Conservation (phyloP, 2,329 filamentous ascomycete genomes). For the Hymenotorrendiella dingleyae region DNA sequence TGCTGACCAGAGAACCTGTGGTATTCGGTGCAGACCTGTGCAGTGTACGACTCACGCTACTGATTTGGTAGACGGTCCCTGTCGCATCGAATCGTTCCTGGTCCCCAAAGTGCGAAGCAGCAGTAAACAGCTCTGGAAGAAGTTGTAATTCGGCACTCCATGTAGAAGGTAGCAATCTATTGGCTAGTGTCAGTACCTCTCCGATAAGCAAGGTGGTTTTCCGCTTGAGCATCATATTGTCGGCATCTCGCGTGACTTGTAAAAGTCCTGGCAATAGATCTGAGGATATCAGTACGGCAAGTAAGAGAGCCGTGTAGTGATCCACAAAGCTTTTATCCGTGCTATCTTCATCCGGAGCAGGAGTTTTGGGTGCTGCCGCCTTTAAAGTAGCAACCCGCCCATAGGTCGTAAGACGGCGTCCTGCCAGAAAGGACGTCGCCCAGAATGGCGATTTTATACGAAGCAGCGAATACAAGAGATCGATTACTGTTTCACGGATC, state of each 20-base stretch:
- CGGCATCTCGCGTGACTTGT: slow-evolving; percentile 60
- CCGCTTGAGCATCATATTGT: slow-evolving; percentile 67
- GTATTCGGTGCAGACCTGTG: slow-evolving; percentile 64
- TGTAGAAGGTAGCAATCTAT: slow-evolving; percentile 71
- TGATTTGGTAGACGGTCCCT: slow-evolving; percentile 93
- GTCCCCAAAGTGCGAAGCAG: slow-evolving; percentile 64
- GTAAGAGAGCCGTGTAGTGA: slow-evolving; percentile 84
- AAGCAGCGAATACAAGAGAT: slow-evolving; percentile 73
- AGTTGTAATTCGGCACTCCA: slow-evolving; percentile 85
- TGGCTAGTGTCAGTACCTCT: slow-evolving; percentile 84
- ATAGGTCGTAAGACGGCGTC: slow-evolving; percentile 88
- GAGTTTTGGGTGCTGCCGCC: slow-evolving; percentile 41
- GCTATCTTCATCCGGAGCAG: slow-evolving; percentile 55
- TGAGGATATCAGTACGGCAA: slow-evolving; percentile 79
- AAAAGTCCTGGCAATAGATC: slow-evolving; percentile 61
- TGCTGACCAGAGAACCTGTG: slow-evolving; percentile 19
- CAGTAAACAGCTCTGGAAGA: slow-evolving; percentile 76
- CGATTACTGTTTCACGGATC: slow-evolving; percentile 72
- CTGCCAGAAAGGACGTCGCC: slow-evolving; percentile 93
- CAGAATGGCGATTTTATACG: slow-evolving; percentile 91
- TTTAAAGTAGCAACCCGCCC: slow-evolving; percentile 87
- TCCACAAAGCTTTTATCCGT: slow-evolving; percentile 81
- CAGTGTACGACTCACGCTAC: slow-evolving; percentile 89
- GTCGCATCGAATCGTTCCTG: slow-evolving; percentile 75
- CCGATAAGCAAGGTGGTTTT: slow-evolving; percentile 89